Evolutionary conservation across 768 basidiomycete species (phyloP).

Genomic region (Leccinum olivaceopallidum): DNA sequence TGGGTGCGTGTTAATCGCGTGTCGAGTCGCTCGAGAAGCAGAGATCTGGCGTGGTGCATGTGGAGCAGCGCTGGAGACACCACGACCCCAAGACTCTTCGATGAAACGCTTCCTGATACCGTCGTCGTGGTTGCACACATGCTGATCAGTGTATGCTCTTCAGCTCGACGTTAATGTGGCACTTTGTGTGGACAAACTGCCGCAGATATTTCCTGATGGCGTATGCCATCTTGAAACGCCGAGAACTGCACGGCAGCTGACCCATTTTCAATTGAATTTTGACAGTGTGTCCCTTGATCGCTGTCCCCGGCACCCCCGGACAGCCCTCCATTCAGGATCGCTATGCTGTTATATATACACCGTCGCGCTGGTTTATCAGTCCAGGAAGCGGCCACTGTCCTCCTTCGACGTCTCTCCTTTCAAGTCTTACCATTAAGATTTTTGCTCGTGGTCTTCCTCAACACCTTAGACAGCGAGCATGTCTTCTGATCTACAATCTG

Average conservation of each 20-base stretch:
- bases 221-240: not conserved
- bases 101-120: not conserved
- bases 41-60: not conserved
- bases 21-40: not conserved
- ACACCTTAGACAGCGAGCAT: not conserved
- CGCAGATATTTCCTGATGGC: not conserved
- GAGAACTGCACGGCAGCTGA: not conserved
- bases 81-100: not conserved
- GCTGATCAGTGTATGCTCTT: not conserved
- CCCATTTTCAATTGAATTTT: not conserved
- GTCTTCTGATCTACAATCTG: conserved; percentile 7
- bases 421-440: not conserved
- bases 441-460: not conserved
- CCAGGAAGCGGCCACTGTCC: not conserved
- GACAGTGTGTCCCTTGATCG: not conserved
- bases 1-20: not conserved
- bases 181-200: not conserved
- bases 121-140: not conserved
- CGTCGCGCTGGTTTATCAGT: not conserved
- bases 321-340: not conserved
- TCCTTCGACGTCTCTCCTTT: not conserved
- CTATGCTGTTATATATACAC: not conserved
- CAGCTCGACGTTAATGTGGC: not conserved
- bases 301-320: not conserved
- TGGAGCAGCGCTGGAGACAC: not conserved